Base-by-base conservation (phyloP, 805 yeast genomes). In the Yarrowia deformans region DNA sequence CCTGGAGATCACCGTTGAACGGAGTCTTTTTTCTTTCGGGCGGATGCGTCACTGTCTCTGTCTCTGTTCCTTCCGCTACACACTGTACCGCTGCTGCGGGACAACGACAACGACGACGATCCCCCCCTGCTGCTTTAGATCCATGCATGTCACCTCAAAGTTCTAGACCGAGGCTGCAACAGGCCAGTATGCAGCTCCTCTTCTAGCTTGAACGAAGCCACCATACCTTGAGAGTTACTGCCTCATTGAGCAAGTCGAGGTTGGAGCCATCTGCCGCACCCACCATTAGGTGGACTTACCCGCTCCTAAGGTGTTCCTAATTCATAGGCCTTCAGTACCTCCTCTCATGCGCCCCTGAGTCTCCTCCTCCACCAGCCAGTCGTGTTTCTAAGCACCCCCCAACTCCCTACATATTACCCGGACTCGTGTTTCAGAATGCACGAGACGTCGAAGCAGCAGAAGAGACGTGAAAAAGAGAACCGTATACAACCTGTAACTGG, bases 401-500 rank as follows among this genome's bases (percentile, higher is more conserved):
- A 8, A 10, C 39, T 2, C 58, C 58, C 58, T 54, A 54, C 58
- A 54, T 54, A 37, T 35, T 54, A 54, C 58, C 58, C 58, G 58
- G 58, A 54, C 58, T 54, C 58, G 43, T 54, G 58, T 54, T 54
- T 54, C 58, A 54, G 43, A 35, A 54, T 35, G 42, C 40, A 50
- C 18, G 18, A 14, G 18, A 40, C 43, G 13, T 8, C 14, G 14
- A 8, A 40, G n/a, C 43, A 5, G 29, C 29, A 23, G 29, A n/a
- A 14, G 43, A 23, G 34, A 48, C 29, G 48, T 43, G 10, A 40
- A 14, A 23, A 8, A 29, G 52, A 23, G 29, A 4, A 6, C 35
- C 52, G 52, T 29, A 48, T 4, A 4, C 29, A 23, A 4, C 29
- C 29, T 23, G 29, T 48, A 13, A 23, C n/a, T 14, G 52, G 18